Conservation (phyloP, 345 rosid species). For the Salix udensis region DNA sequence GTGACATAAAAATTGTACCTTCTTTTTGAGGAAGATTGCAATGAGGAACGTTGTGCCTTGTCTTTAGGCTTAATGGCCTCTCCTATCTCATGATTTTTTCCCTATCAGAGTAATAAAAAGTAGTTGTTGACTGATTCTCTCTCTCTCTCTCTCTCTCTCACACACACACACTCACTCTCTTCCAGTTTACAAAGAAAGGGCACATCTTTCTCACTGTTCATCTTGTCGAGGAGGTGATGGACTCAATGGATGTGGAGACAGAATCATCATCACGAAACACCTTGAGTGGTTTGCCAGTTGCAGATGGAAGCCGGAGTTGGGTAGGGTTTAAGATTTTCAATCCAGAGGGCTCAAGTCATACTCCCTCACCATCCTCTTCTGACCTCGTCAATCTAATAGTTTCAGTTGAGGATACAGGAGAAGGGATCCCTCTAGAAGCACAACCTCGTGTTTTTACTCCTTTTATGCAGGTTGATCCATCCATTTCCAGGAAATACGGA, state of each 20-base stretch:
- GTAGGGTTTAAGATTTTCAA: conserved; percentile 55
- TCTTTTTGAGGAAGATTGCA: background rate
- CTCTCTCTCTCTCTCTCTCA: conserved; percentile 2
- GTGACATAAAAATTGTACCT: background rate
- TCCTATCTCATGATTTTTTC: background rate
- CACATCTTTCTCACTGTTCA: conserved; percentile 80
- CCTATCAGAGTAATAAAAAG: background rate
- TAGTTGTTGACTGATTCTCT: background rate
- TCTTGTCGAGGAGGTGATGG: conserved; percentile 73
- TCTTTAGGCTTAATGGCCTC: background rate
- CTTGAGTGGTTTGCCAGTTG: conserved; percentile 77
- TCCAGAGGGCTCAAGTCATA: conserved; percentile 36
- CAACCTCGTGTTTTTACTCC: conserved; percentile 91
- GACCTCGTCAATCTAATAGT: conserved; percentile 58
- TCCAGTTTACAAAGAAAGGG: conserved; percentile 87
- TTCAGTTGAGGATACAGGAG: conserved; percentile 95
- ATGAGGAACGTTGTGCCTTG: background rate
- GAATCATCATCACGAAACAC: conserved; percentile 51
- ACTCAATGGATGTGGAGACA: conserved; percentile 47
- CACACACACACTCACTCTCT: conserved; percentile 2
- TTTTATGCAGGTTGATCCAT: conserved; percentile 91
- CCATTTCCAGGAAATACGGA: conserved; percentile 80
- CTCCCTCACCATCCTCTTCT: conserved; percentile 33
- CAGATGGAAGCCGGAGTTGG: conserved; percentile 72
- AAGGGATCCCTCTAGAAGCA: conserved; percentile 82